Conservation (phyloP, 768 basidiomycete genomes). For the Agaricus sinodeliciosus region DNA sequence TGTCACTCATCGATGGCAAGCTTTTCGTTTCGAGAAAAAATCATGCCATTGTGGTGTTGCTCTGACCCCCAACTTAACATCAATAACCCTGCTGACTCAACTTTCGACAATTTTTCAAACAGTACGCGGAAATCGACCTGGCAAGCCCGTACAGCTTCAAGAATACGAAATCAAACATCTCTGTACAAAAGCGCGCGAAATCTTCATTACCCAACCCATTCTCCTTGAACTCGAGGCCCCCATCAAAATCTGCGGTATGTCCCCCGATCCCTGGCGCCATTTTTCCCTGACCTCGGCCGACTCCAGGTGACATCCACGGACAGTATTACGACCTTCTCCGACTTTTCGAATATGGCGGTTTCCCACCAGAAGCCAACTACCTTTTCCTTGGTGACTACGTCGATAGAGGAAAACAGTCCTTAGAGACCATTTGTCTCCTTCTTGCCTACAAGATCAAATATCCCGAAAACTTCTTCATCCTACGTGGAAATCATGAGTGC, state of each 20-base stretch:
- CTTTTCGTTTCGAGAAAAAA: background rate
- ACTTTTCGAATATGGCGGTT: constrained; percentile 98
- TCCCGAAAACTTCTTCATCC: constrained; percentile 99
- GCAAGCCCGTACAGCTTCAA: constrained; percentile 95
- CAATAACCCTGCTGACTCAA: constrained; percentile 17
- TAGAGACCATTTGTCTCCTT: constrained; percentile 98
- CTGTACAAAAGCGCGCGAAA: constrained; percentile 97
- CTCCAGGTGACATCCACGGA: constrained; percentile 92
- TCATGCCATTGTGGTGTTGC: background rate
- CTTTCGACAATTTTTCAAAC: constrained; percentile 13
- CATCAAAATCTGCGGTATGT: constrained; percentile 98
- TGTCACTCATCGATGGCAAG: background rate
- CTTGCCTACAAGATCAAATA: constrained; percentile 99
- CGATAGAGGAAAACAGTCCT: constrained; percentile 96
- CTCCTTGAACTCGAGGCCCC: constrained; percentile 96
- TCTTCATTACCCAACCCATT: constrained; percentile 99
- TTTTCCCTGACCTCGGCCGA: constrained; percentile 9
- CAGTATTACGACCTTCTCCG: constrained; percentile 99
- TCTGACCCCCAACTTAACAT: constrained; percentile 2
- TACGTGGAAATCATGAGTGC: constrained; percentile 98
- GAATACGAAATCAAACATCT: constrained; percentile 99
- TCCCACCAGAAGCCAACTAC: constrained; percentile 99
- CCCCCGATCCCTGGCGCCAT: background rate
- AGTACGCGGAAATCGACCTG: constrained; percentile 98
- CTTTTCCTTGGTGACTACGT: constrained; percentile 99